Evolutionary conservation across 768 basidiomycete species (phyloP).

Genomic region (Mycena metata): DNA sequence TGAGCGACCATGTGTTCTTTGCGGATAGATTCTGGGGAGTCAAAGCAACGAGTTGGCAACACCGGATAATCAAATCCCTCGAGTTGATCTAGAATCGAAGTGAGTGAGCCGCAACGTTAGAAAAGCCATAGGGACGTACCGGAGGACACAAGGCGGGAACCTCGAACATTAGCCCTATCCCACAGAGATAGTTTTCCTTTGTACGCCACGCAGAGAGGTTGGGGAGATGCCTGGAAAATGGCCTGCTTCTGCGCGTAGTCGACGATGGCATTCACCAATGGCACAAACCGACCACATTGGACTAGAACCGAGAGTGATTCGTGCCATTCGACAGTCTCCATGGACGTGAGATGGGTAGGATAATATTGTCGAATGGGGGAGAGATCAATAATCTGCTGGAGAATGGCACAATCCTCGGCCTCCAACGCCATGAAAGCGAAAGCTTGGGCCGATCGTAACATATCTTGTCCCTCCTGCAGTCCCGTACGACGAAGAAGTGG

Average conservation of each 20-base stretch:
- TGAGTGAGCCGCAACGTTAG: background rate
- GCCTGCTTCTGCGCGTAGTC: slow-evolving; percentile 20
- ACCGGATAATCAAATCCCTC: background rate
- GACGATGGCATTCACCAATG: slow-evolving; percentile 15
- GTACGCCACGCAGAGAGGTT: background rate
- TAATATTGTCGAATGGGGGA: slow-evolving; percentile 54
- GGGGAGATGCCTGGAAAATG: slow-evolving; percentile 9
- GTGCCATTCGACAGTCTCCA: slow-evolving; percentile 57
- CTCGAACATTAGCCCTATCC: slow-evolving; percentile 19
- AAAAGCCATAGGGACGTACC: background rate
- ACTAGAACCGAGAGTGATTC: background rate
- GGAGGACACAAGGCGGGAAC: background rate
- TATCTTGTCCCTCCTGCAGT: slow-evolving; percentile 57
- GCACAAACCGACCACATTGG: slow-evolving; percentile 16
- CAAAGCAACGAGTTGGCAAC: slow-evolving; percentile 7
- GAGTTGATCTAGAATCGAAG: background rate
- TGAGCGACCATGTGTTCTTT: slow-evolving; percentile 7
- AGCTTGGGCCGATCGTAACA: slow-evolving; percentile 53
- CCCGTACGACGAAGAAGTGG: slow-evolving; percentile 60
- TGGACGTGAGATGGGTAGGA: slow-evolving; percentile 51
- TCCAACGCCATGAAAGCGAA: slow-evolving; percentile 56
- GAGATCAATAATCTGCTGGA: slow-evolving; percentile 50
- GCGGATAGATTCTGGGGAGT: slow-evolving; percentile 1
- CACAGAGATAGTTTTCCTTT: slow-evolving; percentile 5
- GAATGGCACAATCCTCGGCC: slow-evolving; percentile 45